phyloP scores from a whole-genome alignment of 2,329 filamentous ascomycete genomes.

The Aspergillus costaricaensis region DNA sequence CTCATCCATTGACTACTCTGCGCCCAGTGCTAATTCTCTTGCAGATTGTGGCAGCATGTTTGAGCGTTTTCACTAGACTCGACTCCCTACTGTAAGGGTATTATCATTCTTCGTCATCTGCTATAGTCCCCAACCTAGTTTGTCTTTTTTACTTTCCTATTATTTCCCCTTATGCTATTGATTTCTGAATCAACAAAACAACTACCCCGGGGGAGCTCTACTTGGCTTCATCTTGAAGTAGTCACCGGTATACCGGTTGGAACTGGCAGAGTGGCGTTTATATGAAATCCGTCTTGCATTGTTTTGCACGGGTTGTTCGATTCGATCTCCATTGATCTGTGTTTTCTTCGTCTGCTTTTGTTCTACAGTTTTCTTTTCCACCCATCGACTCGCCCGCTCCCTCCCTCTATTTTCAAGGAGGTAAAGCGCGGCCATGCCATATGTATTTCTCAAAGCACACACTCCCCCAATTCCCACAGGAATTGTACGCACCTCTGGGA shows the following conservation, averaged over 20 bases:
- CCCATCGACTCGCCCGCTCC: not conserved
- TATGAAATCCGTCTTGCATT: conserved; percentile 28
- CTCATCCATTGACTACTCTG: not conserved
- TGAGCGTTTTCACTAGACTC: conserved; percentile 96
- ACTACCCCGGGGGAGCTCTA: conserved; percentile 7
- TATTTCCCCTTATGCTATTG: conserved; percentile 17
- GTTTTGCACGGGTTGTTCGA: conserved; percentile 28
- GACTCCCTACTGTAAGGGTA: conserved; percentile 78
- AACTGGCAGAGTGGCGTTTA: conserved; percentile 20
- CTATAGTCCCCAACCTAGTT: conserved; percentile 9
- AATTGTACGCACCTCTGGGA: not conserved
- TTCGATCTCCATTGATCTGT: conserved; percentile 18
- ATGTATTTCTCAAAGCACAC: conserved; percentile 14
- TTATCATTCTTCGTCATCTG: conserved; percentile 2
- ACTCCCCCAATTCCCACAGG: not conserved
- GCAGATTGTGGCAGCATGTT: conserved; percentile 83
- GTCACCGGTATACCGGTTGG: conserved; percentile 30
- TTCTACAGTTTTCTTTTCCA: not conserved
- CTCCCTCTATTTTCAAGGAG: not conserved
- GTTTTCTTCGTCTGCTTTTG: conserved; percentile 14
- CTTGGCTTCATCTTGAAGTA: conserved; percentile 29
- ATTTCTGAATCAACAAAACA: conserved; percentile 15
- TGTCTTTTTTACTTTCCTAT: conserved; percentile 7
- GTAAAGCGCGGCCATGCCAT: not conserved
- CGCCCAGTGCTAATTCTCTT: conserved; percentile 19